These are phyloP conservation scores for Hypomontagnella monticulosa DNA, from an alignment of 495 filamentous ascomycete species.

Conservation along the genomic window DNA sequence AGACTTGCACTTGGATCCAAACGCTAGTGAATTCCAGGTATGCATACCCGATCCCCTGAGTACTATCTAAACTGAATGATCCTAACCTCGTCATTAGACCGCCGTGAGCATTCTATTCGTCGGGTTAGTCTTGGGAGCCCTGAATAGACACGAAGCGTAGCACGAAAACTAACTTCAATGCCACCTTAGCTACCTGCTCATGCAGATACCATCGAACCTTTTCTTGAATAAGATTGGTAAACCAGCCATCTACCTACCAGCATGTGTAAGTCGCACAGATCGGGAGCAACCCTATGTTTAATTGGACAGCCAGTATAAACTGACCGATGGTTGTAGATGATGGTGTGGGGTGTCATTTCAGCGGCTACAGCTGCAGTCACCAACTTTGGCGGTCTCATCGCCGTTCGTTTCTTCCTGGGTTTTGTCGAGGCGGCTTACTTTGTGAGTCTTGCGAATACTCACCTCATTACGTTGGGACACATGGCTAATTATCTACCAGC, in stretches of 20 bases:
- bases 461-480: background rate
- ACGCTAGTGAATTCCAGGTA: slow-evolving; percentile 59
- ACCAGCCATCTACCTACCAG: slow-evolving; percentile 72
- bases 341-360: slow-evolving; percentile 78
- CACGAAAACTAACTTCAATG: background rate
- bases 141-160: background rate
- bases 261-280: slow-evolving; percentile 51
- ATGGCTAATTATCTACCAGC: slow-evolving; percentile 45
- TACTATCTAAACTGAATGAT: slow-evolving; percentile 16
- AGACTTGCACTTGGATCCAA: slow-evolving; percentile 54
- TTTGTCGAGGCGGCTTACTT: slow-evolving; percentile 66
- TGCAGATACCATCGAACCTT: slow-evolving; percentile 70
- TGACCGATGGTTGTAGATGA: slow-evolving; percentile 57
- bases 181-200: slow-evolving; percentile 59
- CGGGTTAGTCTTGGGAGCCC: slow-evolving; percentile 60
- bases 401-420: slow-evolving; percentile 76
- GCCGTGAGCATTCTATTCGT: slow-evolving; percentile 76
- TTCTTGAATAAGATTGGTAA: slow-evolving; percentile 66
- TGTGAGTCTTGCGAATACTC: slow-evolving; percentile 37
- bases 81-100: slow-evolving; percentile 52
- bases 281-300: background rate
- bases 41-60: slow-evolving; percentile 42
- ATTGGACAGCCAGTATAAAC: slow-evolving; percentile 50
- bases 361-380: slow-evolving; percentile 68
- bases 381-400: slow-evolving; percentile 69